Evolutionary conservation across 176 grass and related monocot species (phyloP), one percentile per base, ranked within the genome.

Genomic region (Carex parvula): DNA sequence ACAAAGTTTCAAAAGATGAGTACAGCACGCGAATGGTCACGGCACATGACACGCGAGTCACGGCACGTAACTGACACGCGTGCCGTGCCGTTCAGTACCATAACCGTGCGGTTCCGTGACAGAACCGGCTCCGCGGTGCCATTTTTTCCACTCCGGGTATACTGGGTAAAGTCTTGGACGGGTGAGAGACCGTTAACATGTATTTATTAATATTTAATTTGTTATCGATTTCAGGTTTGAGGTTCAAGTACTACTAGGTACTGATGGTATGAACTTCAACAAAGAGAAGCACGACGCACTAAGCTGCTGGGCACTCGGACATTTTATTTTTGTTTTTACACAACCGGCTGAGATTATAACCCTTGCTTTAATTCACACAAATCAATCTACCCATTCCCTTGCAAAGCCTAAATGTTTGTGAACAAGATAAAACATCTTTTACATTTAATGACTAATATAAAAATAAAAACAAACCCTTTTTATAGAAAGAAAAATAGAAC

Each of bases 361-460:
- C 4, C 56, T 63, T 41, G 60, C 59, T 64, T 44, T 63, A 39
- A 81, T 62, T 64, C 17, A 60, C 58, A 62, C 39, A 63, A 64
- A 64, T 48, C 5, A 64, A 64, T 62, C 59, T 55, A 44, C 57
- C 11, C 11, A 81, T 46, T 62, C 37, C 35, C 75, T 59, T 42
- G 56, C 10, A 81, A 64, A 64, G 21, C 10, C 12, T 63, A 42
- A 81, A 81, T 50, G 16, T 24, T 81, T 81, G 55, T 64, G 48
- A 81, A 57, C 59, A 81, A 81, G 11, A 81, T 64, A 44, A 60
- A 42, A 52, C 48, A 83, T 83, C 30, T 68, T 83, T 68, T 83
- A 83, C 41, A 83, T 67, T 67, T 68, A 8, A 33, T 17, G 20
- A 35, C 21, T 56, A 57, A 57, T 32, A 1, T 33, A 50, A 56